Percentiles rank a stretch among this genome's conserved stretches.
Conservation (phyloP, 73 alveolate genomes). For the Tetrahymena thermophila region DNA sequence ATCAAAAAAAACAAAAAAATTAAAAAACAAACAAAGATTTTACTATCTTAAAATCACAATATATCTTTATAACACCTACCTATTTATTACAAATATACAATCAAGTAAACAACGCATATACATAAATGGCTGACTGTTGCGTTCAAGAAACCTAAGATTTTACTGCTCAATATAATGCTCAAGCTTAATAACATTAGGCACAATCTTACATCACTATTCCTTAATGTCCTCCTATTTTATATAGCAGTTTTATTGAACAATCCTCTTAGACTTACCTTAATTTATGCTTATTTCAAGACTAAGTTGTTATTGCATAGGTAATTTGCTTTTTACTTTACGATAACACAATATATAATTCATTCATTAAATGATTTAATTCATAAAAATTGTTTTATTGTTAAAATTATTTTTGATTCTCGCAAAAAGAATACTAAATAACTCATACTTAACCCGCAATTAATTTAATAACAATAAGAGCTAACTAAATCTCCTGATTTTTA, state of each 20-base stretch:
- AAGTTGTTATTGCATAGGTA: conserved; percentile 1
- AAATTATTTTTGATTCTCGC: not conserved
- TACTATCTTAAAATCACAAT: not conserved
- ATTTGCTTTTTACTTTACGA: not conserved
- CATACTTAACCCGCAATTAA: not conserved
- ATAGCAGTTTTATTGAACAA: not conserved
- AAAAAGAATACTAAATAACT: too few relatives aligned
- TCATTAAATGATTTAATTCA: not conserved
- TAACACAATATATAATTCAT: not conserved
- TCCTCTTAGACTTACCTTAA: not conserved
- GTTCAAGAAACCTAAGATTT: not conserved
- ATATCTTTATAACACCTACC: not conserved
- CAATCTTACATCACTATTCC: not conserved
- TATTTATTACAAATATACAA: not conserved
- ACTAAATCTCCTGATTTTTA: not conserved
- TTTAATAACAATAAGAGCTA: not conserved
- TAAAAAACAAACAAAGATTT: not conserved
- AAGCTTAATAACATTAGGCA: not conserved
- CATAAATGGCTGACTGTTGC: not conserved
- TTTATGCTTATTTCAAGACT: not conserved
- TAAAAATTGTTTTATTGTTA: not conserved
- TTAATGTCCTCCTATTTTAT: not conserved
- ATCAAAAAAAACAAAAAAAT: not conserved
- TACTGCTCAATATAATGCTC: not conserved
- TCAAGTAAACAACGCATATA: not conserved